A percentile compares a stretch with the other conserved stretches of the same genome.
Evolutionary conservation across 2,329 filamentous ascomycete species (phyloP).

Genomic region (Epichloe uncinata): DNA sequence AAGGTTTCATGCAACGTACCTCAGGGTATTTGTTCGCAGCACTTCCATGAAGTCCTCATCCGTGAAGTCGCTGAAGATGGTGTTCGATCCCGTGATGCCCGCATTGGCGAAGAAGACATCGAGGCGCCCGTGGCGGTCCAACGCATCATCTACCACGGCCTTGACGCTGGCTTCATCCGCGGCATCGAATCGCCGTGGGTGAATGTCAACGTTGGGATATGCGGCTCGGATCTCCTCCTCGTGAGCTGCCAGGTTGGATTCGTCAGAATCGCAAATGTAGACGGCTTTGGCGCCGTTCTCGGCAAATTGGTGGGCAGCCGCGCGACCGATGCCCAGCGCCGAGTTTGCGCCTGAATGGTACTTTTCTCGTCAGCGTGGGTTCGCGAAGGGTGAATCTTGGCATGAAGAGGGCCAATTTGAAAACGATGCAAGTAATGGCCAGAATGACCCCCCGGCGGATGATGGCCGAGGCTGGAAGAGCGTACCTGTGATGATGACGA

Average conservation of each 20-base stretch:
- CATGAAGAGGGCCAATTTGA: too few species aligned
- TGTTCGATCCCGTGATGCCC: slow-evolving; percentile 55
- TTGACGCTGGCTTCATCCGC: slow-evolving; percentile 63
- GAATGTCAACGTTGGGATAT: slow-evolving; percentile 62
- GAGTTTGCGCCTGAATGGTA: slow-evolving; percentile 60
- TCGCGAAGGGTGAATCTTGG: too few species aligned
- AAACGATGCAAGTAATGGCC: too few species aligned
- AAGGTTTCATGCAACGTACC: slow-evolving; percentile 33
- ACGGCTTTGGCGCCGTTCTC: slow-evolving; percentile 72
- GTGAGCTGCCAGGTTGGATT: slow-evolving; percentile 54
- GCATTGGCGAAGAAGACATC: slow-evolving; percentile 96
- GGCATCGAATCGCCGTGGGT: slow-evolving; percentile 67
- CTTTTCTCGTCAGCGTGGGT: not conserved
- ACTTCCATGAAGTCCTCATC: slow-evolving; percentile 69
- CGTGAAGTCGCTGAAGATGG: slow-evolving; percentile 52
- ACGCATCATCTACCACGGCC: slow-evolving; percentile 60
- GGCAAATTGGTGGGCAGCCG: slow-evolving; percentile 78
- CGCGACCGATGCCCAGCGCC: slow-evolving; percentile 74
- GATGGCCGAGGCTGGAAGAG: not conserved
- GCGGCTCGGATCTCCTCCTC: slow-evolving; percentile 56
- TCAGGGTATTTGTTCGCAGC: slow-evolving; percentile 64
- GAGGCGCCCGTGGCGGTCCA: slow-evolving; percentile 63
- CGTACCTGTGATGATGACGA: slow-evolving; percentile 74
- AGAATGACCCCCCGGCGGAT: not conserved
- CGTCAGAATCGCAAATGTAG: slow-evolving; percentile 74